Evolutionary conservation across 2,329 filamentous ascomycete genomes (phyloP), one percentile per base, ranked within the genome.

Genomic region (Fusarium sarcochroum): DNA sequence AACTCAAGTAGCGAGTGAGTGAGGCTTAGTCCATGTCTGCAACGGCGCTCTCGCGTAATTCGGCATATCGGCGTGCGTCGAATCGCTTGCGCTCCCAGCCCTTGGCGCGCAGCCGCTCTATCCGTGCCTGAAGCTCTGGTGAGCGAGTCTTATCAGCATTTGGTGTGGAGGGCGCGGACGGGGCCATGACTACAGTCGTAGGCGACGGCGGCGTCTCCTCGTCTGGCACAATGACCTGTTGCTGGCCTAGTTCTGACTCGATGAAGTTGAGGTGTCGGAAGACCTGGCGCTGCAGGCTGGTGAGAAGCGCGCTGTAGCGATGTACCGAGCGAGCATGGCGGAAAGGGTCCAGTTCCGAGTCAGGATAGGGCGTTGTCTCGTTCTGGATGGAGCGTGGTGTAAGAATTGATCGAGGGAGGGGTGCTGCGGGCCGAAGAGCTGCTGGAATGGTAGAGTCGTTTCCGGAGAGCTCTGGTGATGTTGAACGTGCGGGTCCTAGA

Each of bases 31-130:
- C 57, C 63, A 89, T 76, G 70, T 89, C 87, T 3, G 83, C 82
- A 56, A 89, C 76, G 38, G 82, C 86, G 50, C 78, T 80, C 69
- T 85, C 84, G 15, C 85, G 78, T 10, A 89, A 78, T 20, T 81
- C 80, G 73, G 87, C 83, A 71, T 89, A 89, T 37, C 84, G 80
- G 44, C 78, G 75, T 7, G 78, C 77, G 63, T 89, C 84, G 67
- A 89, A 89, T 21, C 87, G 82, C 68, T 83, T 83, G 27, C 87
- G 79, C 71, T 82, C 82, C 87, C 87, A 89, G 4, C 86, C 86
- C 49, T 72, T 80, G n/a, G 82, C 82, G 20, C 85, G 82, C 13
- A 89, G 76, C 11, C 83, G 80, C 76, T 87, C 85, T 66, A 89
- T 88, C 23, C 87, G 82, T 8, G 83, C 80, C 59, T 81, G 79